phyloP scores from a whole-genome alignment of 495 filamentous ascomycete genomes.

The Talaromyces stipitatus region DNA sequence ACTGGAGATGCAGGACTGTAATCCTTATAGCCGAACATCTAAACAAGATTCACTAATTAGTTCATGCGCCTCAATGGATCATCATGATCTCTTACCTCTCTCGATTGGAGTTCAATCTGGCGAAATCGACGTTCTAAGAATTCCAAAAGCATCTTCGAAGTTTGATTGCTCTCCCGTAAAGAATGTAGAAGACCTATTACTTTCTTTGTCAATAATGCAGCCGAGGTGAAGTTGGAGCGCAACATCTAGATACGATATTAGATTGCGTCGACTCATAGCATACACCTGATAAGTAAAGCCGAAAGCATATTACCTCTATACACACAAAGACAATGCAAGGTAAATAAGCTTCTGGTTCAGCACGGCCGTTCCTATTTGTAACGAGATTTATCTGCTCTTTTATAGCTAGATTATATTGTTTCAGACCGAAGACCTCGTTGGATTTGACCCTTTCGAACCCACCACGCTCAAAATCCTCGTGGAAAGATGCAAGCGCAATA shows the following conservation, averaged over 20 bases:
- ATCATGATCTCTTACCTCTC: background rate
- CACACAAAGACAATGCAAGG: constrained; percentile 1
- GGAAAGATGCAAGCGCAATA: constrained; percentile 51
- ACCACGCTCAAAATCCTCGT: constrained; percentile 43
- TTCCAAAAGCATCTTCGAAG: background rate
- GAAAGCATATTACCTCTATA: background rate
- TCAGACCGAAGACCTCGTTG: constrained; percentile 25
- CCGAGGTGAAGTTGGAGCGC: background rate
- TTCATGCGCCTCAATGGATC: background rate
- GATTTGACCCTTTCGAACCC: background rate
- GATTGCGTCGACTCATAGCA: background rate
- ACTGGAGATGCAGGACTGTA: background rate
- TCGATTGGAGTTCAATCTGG: background rate
- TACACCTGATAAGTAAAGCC: background rate
- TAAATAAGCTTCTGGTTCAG: background rate
- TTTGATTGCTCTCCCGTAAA: background rate
- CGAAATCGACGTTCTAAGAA: background rate
- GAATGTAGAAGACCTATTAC: background rate
- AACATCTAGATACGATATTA: background rate
- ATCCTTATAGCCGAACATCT: background rate
- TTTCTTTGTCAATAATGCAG: background rate
- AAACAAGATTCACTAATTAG: background rate
- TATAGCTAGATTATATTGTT: constrained; percentile 46
- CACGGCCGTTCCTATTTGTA: background rate
- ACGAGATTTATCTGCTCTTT: constrained; percentile 8